Conservation (phyloP, 2,329 filamentous ascomycete species). For the Ophiostoma montium region DNA sequence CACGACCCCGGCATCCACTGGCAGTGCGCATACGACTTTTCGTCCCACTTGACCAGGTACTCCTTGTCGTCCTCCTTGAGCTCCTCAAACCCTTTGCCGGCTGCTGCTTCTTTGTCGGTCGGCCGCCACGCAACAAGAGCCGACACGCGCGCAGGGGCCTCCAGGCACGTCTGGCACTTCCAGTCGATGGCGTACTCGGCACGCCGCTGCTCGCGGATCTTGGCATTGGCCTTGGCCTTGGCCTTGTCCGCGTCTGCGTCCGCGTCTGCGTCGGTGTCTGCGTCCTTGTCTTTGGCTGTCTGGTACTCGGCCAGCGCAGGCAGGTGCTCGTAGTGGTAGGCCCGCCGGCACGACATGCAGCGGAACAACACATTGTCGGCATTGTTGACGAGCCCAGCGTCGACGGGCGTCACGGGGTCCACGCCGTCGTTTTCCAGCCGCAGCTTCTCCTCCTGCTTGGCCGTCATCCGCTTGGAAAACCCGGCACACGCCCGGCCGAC, state of each 20-base stretch:
- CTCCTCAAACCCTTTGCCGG: constrained; percentile 34
- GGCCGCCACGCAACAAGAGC: constrained; percentile 84
- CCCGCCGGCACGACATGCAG: constrained; percentile 61
- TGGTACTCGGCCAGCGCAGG: constrained; percentile 31
- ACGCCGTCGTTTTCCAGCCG: constrained; percentile 64
- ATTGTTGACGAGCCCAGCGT: constrained; percentile 57
- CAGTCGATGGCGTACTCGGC: constrained; percentile 61
- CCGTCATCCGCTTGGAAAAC: constrained; percentile 58
- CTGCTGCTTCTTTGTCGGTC: constrained; percentile 37
- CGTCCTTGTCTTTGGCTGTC: constrained; percentile 8
- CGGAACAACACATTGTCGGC: constrained; percentile 66
- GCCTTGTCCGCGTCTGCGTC: no score
- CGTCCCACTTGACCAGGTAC: constrained; percentile 82
- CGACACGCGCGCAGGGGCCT: constrained; percentile 50
- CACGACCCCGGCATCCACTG: constrained; percentile 82
- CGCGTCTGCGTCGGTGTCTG: background rate
- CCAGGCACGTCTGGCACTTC: constrained; percentile 66
- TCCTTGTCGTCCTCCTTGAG: constrained; percentile 70
- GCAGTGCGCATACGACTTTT: constrained; percentile 66
- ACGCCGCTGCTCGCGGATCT: constrained; percentile 45
- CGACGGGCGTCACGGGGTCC: constrained; percentile 59
- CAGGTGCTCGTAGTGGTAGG: constrained; percentile 75
- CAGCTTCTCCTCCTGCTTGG: constrained; percentile 70
- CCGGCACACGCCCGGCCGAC: constrained; percentile 56
- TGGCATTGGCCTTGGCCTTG: no score